Evolutionary conservation across 2,329 filamentous ascomycete species (phyloP), one percentile per base, ranked within the genome.

Genomic region (Hypomyces rosellus): DNA sequence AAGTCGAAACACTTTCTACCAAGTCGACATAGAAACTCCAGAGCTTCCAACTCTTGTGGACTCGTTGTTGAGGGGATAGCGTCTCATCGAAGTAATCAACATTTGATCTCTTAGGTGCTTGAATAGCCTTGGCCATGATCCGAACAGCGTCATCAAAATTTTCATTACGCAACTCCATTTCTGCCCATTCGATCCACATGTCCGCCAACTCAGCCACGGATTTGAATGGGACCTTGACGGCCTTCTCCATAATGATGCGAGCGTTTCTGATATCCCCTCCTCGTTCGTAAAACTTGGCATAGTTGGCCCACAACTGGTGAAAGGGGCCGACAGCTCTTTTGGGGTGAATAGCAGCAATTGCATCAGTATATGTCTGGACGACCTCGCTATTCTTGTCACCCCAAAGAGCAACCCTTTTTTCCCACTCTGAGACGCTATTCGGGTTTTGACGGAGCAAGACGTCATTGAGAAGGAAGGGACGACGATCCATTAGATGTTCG

Each of bases 21-120:
- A 99, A 80, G 66, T 99, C 93, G 38, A 99, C 91, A 61, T 99
- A 99, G 74, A 99, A 99, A 69, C 90, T 96, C 93, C 93, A 99
- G 11, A 99, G 73, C 68, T 97, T 99, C 93, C 93, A 99, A 65
- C 89, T 96, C 76, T 99, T 99, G 73, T 99, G 93, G 3, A 99
- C 88, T 55, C 95, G 82, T 72, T 97, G 93, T 66, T 99, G 93
- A 4, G 93, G 92, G 2, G 89, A 90, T 6, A 99, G 74, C 0
- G 82, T 89, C 65, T 99, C 95, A 65, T 99, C 93, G 63, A 97
- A 99, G 66, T 97, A 99, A 72, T 99, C 93, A n/a, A 99, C 90
- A 2, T 84, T 95, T n/a, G 92, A 96, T 57, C 89, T 78, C 69
- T 97, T 97, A 0, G 93, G 91, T n/a, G 93, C 89, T 67, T 96